Base-by-base conservation (phyloP, 768 basidiomycete genomes). In the Mycena belliarum region DNA sequence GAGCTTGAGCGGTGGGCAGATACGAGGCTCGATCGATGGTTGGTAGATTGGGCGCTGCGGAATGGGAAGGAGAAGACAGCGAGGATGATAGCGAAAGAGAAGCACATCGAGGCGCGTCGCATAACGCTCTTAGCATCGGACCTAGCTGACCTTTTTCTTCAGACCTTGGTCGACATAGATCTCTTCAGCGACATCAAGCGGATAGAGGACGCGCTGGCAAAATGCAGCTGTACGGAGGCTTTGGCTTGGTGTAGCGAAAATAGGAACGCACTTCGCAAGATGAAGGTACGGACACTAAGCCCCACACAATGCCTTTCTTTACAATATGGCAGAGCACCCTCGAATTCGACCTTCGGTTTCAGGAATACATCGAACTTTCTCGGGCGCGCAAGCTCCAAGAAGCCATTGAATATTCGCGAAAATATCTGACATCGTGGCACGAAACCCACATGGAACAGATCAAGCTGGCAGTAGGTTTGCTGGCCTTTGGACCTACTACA, bases 231-330 rank as follows among this genome's bases (percentile, higher is more conserved):
- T 63, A 80, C 88, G 7, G 94, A 97, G 72, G 96, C 96, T 15
- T 78, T 99, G 44, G 80, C 85, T 20, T 99, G 96, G 96, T 98
- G 95, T 66, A 94, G 86, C 60, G 97, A 99, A 79, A 98, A 99
- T 73, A 89, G 95, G 70, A 83, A 86, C 28, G 91, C 92, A 14
- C 81, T 99, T 60, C 86, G 93, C 50, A 98, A 98, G 78, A 85
- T 87, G 68, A 95, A 92, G 83, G 95, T 88, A 33, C 57, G 65
- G 64, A 23, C 32, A 35, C 28, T 38, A 16, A 33, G n/a, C 38
- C 20, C 29, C 52, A 54, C 25, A 26, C 40, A n/a, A 4, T 38
- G 20, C 37, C 18, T 38, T 38, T 18, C 37, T 38, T n/a, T 21
- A 51, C 26, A 53, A 54, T 38, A 41, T 28, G 29, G 29, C 72